Base-by-base conservation (phyloP, 176 grass and related monocot genomes). In the Tuctoria greenei region DNA sequence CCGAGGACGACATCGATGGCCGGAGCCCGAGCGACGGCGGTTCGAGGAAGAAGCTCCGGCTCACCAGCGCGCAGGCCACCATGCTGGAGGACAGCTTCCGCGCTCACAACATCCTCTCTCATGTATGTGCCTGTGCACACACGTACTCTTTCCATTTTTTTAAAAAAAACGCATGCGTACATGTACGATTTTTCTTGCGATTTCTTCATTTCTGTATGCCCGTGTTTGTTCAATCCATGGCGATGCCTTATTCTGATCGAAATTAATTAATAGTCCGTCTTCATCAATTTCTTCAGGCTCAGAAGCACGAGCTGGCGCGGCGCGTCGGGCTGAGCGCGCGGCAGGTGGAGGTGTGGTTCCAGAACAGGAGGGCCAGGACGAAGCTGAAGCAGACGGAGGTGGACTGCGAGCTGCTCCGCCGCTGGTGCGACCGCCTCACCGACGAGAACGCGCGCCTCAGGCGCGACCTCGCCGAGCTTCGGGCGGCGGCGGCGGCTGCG, bases 311-410 rank as follows among this genome's bases (percentile, higher is more conserved):
- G 14, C 42, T 91, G 45, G 76, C 88, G 5, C 26, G 77, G 66
- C 37, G 62, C 0, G 8, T 81, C 45, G 79, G 36, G 27, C 72
- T 88, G 43, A 78, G 69, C 28, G 47, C 86, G 44, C 58, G 86
- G 44, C 86, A 88, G 81, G 86, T 88, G 63, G 86, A 88, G 75
- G 86, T 88, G 37, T 88, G 86, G 86, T 88, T 88, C 56, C 86
- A 88, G 81, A 88, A 88, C 81, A 25, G 86, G 44, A 42, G 80
- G 18, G 88, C 76, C 4, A 10, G 89, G 39, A 87, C 89, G 20
- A 91, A 91, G 85, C 77, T 87, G 14, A 91, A 87, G 85, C 85
- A 91, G 73, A 84, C 85, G 36, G 85, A 91, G 73, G 28, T 87
- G 8, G 89, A 84, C 81, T 91, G 89, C 61, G 81, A 84, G 13